Evolutionary conservation across 2,329 filamentous ascomycete species (phyloP), one percentile per base, ranked within the genome.

Genomic region (Rosellinia necatrix): DNA sequence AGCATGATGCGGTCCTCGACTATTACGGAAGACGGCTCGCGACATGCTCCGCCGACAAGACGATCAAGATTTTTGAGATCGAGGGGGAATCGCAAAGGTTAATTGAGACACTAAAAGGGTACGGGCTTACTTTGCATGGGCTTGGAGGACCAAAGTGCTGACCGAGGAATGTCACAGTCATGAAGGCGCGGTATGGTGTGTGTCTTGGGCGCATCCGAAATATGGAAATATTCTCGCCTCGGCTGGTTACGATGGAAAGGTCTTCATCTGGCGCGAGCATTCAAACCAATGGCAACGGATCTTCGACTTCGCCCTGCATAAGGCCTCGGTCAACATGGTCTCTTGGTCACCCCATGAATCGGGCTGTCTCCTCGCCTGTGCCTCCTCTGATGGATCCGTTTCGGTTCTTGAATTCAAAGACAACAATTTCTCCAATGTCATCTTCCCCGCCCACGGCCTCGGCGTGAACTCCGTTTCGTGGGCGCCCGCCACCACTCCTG

Each of bases 21-120:
- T 99, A 97, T 81, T 99, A 97, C 76, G 94, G 94, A 71, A 88
- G 94, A 66, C 89, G 93, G 71, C 86, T 99, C 67, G 94, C 94
- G 61, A 99, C 94, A 64, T 97, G 94, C 77, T 97, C 92, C 30
- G 97, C 93, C 64, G 94, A 99, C 78, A 92, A 94, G 73, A 97
- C 93, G 43, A 96, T 99, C 80, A 97, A 97, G 80, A 97, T 99
- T 72, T 99, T 97, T 72, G 94, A 99, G 76, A 89, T 99, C 53
- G 93, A 97, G 70, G 91, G 92, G 69, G 92, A 97, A 68, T 84
- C 88, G 65, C 93, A 99, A 76, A 85, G 90, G 62, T 79, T 97
- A 67, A 84, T 91, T 29, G 93, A 97, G 78, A 99, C 94, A 22
- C 80, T 99, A 64, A 96, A 96, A 78, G 93, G 93, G 91, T 96